Base-by-base conservation (phyloP, 306 rosid species). In the Casuarina cunninghamiana region DNA sequence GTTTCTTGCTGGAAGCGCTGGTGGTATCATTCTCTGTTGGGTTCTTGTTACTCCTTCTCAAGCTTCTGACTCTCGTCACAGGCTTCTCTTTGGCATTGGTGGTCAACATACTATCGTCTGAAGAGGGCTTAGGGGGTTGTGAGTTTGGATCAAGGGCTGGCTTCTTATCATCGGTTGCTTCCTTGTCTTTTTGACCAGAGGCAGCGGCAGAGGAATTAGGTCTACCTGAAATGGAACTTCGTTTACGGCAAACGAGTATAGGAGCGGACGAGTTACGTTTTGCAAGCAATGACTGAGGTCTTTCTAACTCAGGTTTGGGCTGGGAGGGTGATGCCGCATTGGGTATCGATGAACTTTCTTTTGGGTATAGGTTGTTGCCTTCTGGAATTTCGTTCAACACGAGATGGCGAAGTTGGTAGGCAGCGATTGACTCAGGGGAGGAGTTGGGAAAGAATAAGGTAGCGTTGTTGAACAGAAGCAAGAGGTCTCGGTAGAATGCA, bases 171-270 rank as follows among this genome's bases (percentile, higher is more conserved):
- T 75, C 83, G 42, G 77, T 57, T 61, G 71, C 39, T 53, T 83
- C 82, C 2, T 87, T 90, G 61, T 72, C 86, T 75, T 88, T 89
- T 39, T 83, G 88, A 63, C 75, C 74, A 67, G 78, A n/a, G 75
- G 38, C 26, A 21, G 69, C 76, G 3, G 85, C 54, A 0, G 93
- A 69, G 12, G 95, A 81, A 77, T 26, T 58, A n/a, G 83, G 85
- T 63, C 89, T 93, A 0, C 78, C 73, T 3, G 84, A 78, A 13
- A 88, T 83, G 10, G 87, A 74, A 81, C 87, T 89, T 5, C 93
- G 89, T 78, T 93, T 93, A 43, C 94, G 90, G 83, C 98, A 93
- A 17, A 91, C 97, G 39, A 93, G n/a, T 35, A 93, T 88, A 26
- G 98, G 93, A 57, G 82, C 84, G 10, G 91, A 61, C 38, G 90